Percentiles rank a stretch among this genome's conserved stretches.
These are phyloP conservation scores for Fusarium sp. DNA, from an alignment of 2,329 filamentous ascomycete genomes.

Conservation along the genomic window DNA sequence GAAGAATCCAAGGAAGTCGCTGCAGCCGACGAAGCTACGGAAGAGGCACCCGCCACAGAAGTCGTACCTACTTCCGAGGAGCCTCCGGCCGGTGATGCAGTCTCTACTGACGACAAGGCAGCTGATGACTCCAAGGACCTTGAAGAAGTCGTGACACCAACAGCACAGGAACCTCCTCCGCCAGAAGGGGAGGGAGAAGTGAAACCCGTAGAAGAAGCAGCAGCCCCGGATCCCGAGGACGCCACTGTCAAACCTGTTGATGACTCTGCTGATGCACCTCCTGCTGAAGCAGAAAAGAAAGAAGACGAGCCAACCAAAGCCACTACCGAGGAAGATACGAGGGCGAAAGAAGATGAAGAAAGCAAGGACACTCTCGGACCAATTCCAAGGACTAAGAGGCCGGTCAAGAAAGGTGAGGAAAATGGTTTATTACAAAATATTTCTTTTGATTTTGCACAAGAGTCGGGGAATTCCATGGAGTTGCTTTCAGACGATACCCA, in stretches of 20 bases:
- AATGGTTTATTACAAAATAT: constrained; percentile 53
- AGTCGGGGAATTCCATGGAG: constrained; percentile 46
- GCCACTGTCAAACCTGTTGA: constrained; percentile 19
- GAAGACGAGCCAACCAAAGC: constrained; percentile 19
- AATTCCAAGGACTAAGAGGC: constrained; percentile 52
- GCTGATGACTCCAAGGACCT: constrained; percentile 33
- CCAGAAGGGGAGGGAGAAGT: constrained; percentile 30
- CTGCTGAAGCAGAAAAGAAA: constrained; percentile 36
- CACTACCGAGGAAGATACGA: constrained; percentile 32
- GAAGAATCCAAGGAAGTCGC: constrained; percentile 15
- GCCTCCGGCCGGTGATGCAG: constrained; percentile 24
- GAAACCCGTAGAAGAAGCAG: constrained; percentile 31
- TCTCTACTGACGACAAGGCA: constrained; percentile 40
- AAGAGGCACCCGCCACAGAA: constrained; percentile 7
- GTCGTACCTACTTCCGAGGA: constrained; percentile 11
- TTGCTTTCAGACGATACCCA: constrained; percentile 46
- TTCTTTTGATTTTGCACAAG: constrained; percentile 51
- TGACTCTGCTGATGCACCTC: constrained; percentile 32
- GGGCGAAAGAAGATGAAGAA: constrained; percentile 49
- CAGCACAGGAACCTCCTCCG: constrained; percentile 24
- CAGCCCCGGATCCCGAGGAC: constrained; percentile 35
- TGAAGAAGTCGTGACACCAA: constrained; percentile 31
- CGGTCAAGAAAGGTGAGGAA: constrained; percentile 59
- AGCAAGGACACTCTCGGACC: constrained; percentile 55
- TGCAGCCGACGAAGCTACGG: constrained; percentile 3